Conservation (phyloP, 2,329 filamentous ascomycete genomes). For the Trichoderma sp. region DNA sequence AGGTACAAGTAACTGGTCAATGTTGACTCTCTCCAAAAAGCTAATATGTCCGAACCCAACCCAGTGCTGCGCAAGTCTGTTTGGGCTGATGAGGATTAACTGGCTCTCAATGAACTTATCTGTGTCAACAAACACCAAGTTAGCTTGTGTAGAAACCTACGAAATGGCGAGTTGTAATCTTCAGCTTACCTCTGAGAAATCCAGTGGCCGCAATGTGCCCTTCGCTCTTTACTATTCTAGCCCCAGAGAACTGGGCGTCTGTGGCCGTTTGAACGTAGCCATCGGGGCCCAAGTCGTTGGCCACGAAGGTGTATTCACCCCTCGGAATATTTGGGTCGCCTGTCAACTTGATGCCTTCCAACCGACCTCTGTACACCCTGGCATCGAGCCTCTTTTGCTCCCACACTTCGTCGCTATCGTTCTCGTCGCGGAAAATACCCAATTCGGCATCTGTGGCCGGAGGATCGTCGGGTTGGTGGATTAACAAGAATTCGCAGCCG, state of each 20-base stretch:
- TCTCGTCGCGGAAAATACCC: slow-evolving; percentile 40
- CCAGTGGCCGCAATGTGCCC: slow-evolving; percentile 77
- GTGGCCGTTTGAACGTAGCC: slow-evolving; percentile 66
- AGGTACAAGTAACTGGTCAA: slow-evolving; percentile 51
- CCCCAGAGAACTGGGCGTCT: slow-evolving; percentile 71
- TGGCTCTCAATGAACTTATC: slow-evolving; percentile 75
- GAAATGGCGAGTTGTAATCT: not conserved
- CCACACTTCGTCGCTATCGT: slow-evolving; percentile 51
- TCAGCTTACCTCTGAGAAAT: slow-evolving; percentile 67
- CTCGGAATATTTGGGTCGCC: slow-evolving; percentile 88
- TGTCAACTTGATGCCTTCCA: slow-evolving; percentile 88
- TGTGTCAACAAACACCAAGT: slow-evolving; percentile 36
- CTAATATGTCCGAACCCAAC: slow-evolving; percentile 61
- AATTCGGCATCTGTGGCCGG: slow-evolving; percentile 42
- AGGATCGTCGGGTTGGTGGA: slow-evolving; percentile 68
- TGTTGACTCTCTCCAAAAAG: slow-evolving; percentile 61
- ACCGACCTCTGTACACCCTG: slow-evolving; percentile 61
- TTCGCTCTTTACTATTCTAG: slow-evolving; percentile 69
- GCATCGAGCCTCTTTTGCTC: slow-evolving; percentile 47
- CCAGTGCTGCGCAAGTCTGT: slow-evolving; percentile 83
- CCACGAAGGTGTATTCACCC: slow-evolving; percentile 80
- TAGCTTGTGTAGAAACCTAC: not conserved
- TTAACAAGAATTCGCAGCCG: slow-evolving; percentile 82
- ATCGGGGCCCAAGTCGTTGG: slow-evolving; percentile 69
- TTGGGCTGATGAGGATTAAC: slow-evolving; percentile 75